Evolutionary conservation across 2,329 filamentous ascomycete genomes (phyloP), one percentile per base, ranked within the genome.

Genomic region (Helotiales sp.): DNA sequence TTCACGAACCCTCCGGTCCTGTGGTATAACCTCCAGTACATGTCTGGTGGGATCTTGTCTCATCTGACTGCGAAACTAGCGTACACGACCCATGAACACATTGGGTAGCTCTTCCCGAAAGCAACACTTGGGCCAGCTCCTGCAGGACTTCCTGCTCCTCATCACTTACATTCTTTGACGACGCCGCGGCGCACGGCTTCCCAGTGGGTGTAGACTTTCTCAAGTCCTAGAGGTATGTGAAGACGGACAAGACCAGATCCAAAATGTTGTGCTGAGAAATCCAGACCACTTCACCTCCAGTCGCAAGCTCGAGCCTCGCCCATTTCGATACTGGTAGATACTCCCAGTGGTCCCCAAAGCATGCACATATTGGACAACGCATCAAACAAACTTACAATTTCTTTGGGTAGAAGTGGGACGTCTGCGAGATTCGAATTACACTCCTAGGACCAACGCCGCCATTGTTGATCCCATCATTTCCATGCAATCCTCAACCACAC

Each of bases 401-500:
- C 38, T 51, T 52, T 31, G 19, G 49, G 44, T 54, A 56, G 61
- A 40, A 36, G 42, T 48, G 55, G 53, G 61, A 62, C 48, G 51
- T 53, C 55, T 58, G 47, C 57, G 55, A 62, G 55, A 54, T 52
- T 56, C 33, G 56, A 51, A 49, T 59, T 57, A 58, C 62, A 50
- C 59, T 62, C 61, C 54, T 60, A 55, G 47, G 52, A 63, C 52
- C 40, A 57, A 46, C 47, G 46, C 36, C 53, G 48, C 49, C 48
- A 38, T 57, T 46, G 22, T 60, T 60, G 53, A 60, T 33, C 52
- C 63, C 40, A 49, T 58, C 64, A 68, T 64, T 68, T 71, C 81
- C 80, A 87, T 87, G 83, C 79, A 80, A 78, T 76, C 75, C 69
- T 70, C 74, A 75, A 77, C 72, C 70, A 72, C 72, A 65, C 70